Percentiles rank a stretch among this genome's conserved stretches.
These are phyloP conservation scores for Trichocomaceae sp. DNA, from an alignment of 2,329 filamentous ascomycete genomes.

Conservation along the genomic window DNA sequence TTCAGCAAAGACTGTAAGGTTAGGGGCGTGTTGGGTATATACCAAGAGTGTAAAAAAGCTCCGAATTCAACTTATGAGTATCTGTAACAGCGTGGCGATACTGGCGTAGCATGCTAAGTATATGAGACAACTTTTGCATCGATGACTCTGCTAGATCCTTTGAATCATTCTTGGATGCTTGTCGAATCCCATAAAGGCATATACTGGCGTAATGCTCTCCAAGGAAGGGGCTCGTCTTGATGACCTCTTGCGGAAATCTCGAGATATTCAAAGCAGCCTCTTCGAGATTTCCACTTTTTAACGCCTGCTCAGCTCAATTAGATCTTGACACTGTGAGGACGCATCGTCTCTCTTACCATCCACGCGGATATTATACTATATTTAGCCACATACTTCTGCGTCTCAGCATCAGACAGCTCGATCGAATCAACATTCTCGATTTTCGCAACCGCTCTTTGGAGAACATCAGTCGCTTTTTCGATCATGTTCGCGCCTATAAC, in stretches of 20 bases:
- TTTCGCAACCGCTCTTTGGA: constrained; percentile 46
- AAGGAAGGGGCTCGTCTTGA: constrained; percentile 42
- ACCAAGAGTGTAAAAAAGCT: constrained; percentile 60
- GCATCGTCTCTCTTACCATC: constrained; percentile 47
- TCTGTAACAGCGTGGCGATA: not conserved
- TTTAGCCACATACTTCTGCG: constrained; percentile 39
- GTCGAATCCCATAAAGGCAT: constrained; percentile 65
- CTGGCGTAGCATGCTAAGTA: constrained; percentile 46
- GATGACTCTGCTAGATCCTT: constrained; percentile 58
- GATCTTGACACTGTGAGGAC: not conserved
- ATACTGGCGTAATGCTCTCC: constrained; percentile 60
- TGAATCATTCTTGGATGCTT: constrained; percentile 48
- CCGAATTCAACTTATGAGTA: constrained; percentile 30
- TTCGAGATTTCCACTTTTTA: constrained; percentile 51
- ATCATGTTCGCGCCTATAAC: constrained; percentile 56
- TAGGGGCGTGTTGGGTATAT: not conserved
- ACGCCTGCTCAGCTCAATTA: not conserved
- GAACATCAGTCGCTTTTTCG: constrained; percentile 46
- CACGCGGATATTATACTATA: constrained; percentile 61
- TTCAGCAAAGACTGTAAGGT: not conserved
- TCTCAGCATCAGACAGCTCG: constrained; percentile 5
- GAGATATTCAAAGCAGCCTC: constrained; percentile 71
- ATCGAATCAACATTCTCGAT: constrained; percentile 11
- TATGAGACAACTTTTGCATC: constrained; percentile 61
- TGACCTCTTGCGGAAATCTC: constrained; percentile 44